phyloP scores from a whole-genome alignment of 176 grass and related monocot species.

The Zoysia japonica region DNA sequence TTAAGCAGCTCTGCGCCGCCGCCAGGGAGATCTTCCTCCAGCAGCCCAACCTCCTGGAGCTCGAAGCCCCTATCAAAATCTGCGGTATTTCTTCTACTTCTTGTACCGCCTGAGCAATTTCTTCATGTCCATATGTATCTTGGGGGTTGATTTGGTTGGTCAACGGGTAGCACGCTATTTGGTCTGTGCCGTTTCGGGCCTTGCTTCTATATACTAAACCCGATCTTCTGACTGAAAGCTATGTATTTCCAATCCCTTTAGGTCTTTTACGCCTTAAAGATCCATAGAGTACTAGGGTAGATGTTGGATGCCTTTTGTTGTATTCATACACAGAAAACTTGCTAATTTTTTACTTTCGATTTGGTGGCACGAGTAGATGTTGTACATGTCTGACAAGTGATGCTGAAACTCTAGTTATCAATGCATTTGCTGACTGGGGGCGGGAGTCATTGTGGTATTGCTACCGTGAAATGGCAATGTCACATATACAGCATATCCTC shows the following conservation, averaged over 20 bases:
- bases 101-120: slow-evolving; percentile 1
- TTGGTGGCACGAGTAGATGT: neutral
- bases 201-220: slow-evolving; percentile 14
- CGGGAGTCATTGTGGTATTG: neutral
- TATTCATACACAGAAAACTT: slow-evolving; percentile 7
- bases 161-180: slow-evolving; percentile 45
- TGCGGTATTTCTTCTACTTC: slow-evolving; percentile 49
- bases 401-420: neutral
- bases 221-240: slow-evolving; percentile 34
- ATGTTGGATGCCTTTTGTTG: neutral
- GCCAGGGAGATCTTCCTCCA: slow-evolving; percentile 71
- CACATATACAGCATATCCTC: neutral
- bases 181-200: slow-evolving; percentile 6
- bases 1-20: slow-evolving; percentile 67
- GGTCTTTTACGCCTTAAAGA: neutral
- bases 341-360: neutral
- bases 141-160: slow-evolving; percentile 44
- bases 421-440: neutral
- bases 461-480: neutral
- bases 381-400: neutral
- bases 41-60: slow-evolving; percentile 78
- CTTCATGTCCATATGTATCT: slow-evolving; percentile 26
- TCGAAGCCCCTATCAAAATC: slow-evolving; percentile 83
- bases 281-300: neutral
- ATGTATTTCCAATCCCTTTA: neutral